phyloP scores from a whole-genome alignment of 75 land plant species.

The Picea sitchensis region DNA sequence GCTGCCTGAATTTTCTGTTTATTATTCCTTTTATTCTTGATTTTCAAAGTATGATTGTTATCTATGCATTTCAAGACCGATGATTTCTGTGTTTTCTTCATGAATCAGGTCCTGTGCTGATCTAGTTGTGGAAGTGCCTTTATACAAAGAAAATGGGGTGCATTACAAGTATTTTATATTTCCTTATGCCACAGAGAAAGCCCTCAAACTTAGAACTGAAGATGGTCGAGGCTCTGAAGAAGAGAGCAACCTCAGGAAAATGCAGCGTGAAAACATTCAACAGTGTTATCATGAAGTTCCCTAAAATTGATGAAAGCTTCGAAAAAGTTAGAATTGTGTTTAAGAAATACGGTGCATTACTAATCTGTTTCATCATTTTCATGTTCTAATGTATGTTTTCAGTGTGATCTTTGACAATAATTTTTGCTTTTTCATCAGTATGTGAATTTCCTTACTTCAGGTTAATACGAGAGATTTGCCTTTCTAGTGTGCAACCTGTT shows the following conservation, averaged over 20 bases:
- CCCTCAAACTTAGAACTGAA: slow-evolving; percentile 64
- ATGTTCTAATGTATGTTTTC: neutral
- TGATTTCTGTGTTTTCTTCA: neutral
- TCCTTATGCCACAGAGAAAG: neutral
- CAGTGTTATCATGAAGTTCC: slow-evolving; percentile 85
- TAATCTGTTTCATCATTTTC: slow-evolving; percentile 6
- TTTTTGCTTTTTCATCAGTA: neutral
- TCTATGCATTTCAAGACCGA: neutral
- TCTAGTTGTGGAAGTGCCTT: neutral
- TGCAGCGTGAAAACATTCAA: slow-evolving; percentile 75
- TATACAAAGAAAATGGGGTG: neutral
- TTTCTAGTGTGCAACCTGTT: neutral
- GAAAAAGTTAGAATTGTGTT: slow-evolving; percentile 73
- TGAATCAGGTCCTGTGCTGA: slow-evolving; percentile 8
- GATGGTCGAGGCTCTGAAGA: slow-evolving; percentile 81
- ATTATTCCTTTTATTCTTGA: neutral
- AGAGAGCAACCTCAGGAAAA: slow-evolving; percentile 51
- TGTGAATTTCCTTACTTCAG: neutral
- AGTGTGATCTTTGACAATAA: neutral
- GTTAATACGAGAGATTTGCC: neutral
- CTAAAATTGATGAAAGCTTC: slow-evolving; percentile 91
- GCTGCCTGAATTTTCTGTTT: neutral
- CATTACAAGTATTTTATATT: neutral
- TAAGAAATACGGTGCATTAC: slow-evolving; percentile 67
- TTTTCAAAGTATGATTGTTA: neutral